Conservation (phyloP, 73 alveolate species). For the Paramecium sonneborni region DNA sequence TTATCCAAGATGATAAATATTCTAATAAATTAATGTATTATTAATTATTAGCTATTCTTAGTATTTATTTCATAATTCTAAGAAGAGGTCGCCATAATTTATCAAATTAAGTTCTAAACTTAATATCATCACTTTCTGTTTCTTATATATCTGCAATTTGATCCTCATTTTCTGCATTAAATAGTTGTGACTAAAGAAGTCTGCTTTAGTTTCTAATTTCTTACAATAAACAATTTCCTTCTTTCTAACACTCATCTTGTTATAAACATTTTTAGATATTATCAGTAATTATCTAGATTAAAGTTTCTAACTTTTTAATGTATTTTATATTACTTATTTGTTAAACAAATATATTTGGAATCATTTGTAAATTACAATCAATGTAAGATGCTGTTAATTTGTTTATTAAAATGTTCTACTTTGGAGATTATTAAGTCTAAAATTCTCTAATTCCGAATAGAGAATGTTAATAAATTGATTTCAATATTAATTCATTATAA, state of each 20-base stretch:
- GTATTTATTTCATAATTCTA: neutral
- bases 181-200: neutral
- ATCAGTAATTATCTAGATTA: conserved; percentile 10
- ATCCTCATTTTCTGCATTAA: neutral
- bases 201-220: neutral
- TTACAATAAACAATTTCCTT: neutral
- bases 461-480: neutral
- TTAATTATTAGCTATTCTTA: conserved; percentile 26
- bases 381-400: neutral
- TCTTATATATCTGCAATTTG: neutral
- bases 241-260: neutral
- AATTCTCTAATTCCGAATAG: neutral
- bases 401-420: neutral
- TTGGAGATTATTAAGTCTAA: conserved; percentile 3
- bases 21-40: neutral
- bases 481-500: conserved; percentile 31
- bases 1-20: neutral
- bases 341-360: neutral
- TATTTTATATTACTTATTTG: conserved; percentile 10
- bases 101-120: conserved; percentile 4
- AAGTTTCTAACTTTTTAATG: neutral
- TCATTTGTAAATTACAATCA: neutral
- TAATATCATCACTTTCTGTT: neutral
- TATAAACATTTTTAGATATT: neutral
- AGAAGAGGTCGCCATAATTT: conserved; percentile 38